Evolutionary conservation across 2,329 filamentous ascomycete genomes (phyloP), one percentile per base, ranked within the genome.

Genomic region (Daldinia sp.): DNA sequence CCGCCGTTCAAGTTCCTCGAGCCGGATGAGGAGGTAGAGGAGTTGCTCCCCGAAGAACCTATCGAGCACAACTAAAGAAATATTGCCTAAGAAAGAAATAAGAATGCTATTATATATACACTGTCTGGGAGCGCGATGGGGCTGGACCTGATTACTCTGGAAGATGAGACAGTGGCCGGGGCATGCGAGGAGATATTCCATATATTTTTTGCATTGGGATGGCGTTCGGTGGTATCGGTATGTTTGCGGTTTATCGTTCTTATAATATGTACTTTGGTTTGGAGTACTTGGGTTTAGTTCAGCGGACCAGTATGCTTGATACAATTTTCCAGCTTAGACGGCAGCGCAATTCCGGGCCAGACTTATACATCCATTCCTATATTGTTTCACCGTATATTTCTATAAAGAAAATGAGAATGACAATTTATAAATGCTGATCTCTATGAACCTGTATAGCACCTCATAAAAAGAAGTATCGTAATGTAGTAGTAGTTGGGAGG

Each of bases 41-140:
- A 90, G 77, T 81, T 97, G 30, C 83, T 97, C 6, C 92, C 92
- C 0, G 93, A 97, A 79, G 92, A 94, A 67, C 93, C 93, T 0
- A 92, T 97, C 69, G 93, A 97, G 81, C 93, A 96, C 68, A 78
- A 60, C 53, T 76, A 35, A 35, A 9, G 6, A 75, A 63, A 50
- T 4, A 39, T 23, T 35, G 23, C 5, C 15, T 26, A 12, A n/a
- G 33, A 18, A 35, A 35, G 4, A 42, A 54, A 41, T 28, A n/a
- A 18, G 55, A 56, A 20, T 53, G 37, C n/a, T 35, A 39, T n/a
- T 35, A 35, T 7, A 35, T 10, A 35, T 35, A 57, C 6, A 5
- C 15, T 54, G 23, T 33, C 46, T 23, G 44, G 39, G 41, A 30
- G 30, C 13, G 12, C 15, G 15, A 9, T 37, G 30, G 53, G 37